Conservation (phyloP, 371 early-diverging fungal species). For the Entomophthora muscae region DNA sequence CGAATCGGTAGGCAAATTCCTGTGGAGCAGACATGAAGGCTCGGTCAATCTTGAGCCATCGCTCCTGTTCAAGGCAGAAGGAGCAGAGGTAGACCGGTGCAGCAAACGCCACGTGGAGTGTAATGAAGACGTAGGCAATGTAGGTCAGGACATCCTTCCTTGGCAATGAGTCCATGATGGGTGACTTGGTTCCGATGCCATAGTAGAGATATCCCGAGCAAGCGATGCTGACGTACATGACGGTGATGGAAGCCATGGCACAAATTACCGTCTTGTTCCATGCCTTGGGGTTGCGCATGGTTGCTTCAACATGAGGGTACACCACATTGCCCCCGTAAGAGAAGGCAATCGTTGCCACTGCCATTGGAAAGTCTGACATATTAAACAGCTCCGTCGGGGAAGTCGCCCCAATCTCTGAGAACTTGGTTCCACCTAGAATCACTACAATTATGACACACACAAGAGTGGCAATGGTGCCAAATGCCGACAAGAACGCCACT, state of each 20-base stretch:
- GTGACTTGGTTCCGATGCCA: constrained; percentile 42
- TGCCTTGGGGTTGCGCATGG: constrained; percentile 58
- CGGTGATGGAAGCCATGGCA: constrained; percentile 48
- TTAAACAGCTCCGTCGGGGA: background rate
- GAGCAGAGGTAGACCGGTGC: constrained; percentile 65
- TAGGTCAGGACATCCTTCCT: constrained; percentile 29
- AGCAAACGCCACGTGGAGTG: constrained; percentile 65
- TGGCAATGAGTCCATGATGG: constrained; percentile 56
- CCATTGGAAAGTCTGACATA: constrained; percentile 5
- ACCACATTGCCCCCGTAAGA: constrained; percentile 66
- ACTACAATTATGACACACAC: constrained; percentile 21
- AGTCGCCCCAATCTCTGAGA: background rate
- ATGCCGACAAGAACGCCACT: constrained; percentile 10
- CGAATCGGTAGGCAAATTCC: constrained; percentile 33
- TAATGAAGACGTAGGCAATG: constrained; percentile 53
- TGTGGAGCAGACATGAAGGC: background rate
- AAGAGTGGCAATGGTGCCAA: constrained; percentile 29
- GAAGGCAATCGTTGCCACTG: constrained; percentile 46
- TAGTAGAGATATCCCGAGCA: constrained; percentile 66
- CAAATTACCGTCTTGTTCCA: constrained; percentile 50
- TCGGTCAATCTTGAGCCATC: constrained; percentile 22
- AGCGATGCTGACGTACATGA: constrained; percentile 58
- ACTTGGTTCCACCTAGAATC: background rate
- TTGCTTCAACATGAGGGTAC: constrained; percentile 69
- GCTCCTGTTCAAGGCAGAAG: constrained; percentile 52